Conservation (phyloP, 306 rosid species). For the Lupinus albus region DNA sequence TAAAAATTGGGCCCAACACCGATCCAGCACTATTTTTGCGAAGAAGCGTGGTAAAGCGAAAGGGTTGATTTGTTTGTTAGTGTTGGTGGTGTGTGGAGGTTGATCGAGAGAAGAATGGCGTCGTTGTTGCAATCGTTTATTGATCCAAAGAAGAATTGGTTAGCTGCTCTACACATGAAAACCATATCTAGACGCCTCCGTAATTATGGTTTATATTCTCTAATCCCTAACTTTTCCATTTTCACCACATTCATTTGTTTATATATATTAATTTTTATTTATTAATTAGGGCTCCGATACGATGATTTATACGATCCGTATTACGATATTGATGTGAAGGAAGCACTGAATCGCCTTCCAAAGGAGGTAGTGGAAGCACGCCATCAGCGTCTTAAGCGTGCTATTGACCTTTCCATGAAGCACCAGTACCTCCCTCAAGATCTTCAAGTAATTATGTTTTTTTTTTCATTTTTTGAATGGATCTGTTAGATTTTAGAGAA, state of each 20-base stretch:
- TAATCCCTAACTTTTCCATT: too few species aligned
- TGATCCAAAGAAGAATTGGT: conserved; percentile 70
- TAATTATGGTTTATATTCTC: conserved; percentile 44
- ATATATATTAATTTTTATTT: too few species aligned
- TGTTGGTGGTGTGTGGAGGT: too few species aligned
- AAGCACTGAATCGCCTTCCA: conserved; percentile 72
- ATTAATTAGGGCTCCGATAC: conserved; percentile 71
- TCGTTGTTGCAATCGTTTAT: conserved; percentile 55
- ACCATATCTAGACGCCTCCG: conserved; percentile 64
- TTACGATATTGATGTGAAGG: conserved; percentile 71
- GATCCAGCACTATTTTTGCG: too few species aligned
- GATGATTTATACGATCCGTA: conserved; percentile 75
- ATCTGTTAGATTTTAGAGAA: too few species aligned
- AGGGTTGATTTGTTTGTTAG: too few species aligned
- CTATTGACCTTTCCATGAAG: conserved; percentile 87
- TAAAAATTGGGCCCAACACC: too few species aligned
- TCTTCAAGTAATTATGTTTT: conserved; percentile 53
- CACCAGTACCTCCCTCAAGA: conserved; percentile 65
- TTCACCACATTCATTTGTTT: too few species aligned
- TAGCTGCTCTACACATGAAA: conserved; percentile 76
- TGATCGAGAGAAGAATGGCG: conserved; percentile 38
- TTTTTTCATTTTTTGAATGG: too few species aligned
- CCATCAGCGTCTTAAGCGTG: conserved; percentile 76
- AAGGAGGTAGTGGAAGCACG: conserved; percentile 76
- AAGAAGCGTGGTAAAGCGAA: too few species aligned